Evolutionary conservation across 495 filamentous ascomycete genomes (phyloP), one percentile per base, ranked within the genome.

Genomic region (Aspergillus bridgeri): DNA sequence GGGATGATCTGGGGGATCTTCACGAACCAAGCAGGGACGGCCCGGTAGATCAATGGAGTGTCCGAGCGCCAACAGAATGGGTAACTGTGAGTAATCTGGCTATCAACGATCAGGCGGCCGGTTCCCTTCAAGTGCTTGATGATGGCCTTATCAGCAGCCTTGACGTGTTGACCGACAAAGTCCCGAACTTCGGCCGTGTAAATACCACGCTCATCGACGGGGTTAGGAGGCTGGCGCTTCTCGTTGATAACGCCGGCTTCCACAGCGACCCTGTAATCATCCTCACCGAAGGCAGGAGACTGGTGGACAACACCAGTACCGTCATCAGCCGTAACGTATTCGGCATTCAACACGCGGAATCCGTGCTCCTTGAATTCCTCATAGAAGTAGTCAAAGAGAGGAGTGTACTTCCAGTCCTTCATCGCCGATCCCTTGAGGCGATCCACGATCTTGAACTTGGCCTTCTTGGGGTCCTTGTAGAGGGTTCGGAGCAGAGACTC

Each of bases 391-490:
- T 89, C 83, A 71, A 98, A 98, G 1, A 92, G 81, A 9, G 95
- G 95, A 66, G 90, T 78, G 68, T 98, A 98, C 65, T 86, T 88
- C 90, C 91, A 96, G 44, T 91, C 94, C 29, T 89, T 74, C 89
- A 98, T 94, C 9, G 91, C 86, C 56, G 83, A 88, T 47, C 94
- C 95, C 73, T 86, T 92, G 56, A 96, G 72, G 60, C 86, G 90
- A 43, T 89, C 82, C 11, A 96, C 63, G 29, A 96, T 81, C 77
- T 92, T 94, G 75, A 86, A 97, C 66, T 97, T 96, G 45, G 93
- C 93, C 79, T 97, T 98, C 79, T 98, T 98, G 15, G 89, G 87
- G 63, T 96, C 91, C 73, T 98, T 98, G 74, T 98, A 98, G 7
- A 98, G 75, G 6, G 89, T 96, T 42, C 80, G 80, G 33, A 98